Evolutionary conservation across 805 yeast genomes (phyloP).

Genomic region (Debaryomyces hansenii): DNA sequence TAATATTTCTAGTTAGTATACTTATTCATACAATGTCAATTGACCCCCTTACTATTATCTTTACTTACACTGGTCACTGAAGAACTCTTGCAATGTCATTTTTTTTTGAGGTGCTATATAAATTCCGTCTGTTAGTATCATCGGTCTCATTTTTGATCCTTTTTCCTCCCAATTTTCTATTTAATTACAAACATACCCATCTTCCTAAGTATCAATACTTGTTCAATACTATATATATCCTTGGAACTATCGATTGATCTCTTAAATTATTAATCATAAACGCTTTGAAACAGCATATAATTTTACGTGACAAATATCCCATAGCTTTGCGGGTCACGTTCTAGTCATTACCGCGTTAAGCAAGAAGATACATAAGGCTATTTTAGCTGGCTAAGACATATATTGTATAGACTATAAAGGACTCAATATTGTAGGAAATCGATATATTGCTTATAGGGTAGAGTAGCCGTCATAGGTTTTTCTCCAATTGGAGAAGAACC

Average conservation of each 20-base stretch:
- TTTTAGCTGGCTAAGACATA: neutral
- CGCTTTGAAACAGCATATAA: neutral
- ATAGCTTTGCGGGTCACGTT: neutral
- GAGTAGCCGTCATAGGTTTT: slow-evolving; percentile 52
- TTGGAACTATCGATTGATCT: neutral
- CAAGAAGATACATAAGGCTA: neutral
- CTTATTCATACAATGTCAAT: neutral
- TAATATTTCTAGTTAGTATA: slow-evolving; percentile 18
- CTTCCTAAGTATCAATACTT: neutral
- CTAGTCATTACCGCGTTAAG: neutral
- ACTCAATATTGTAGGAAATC: neutral
- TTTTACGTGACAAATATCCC: neutral
- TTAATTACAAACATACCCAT: slow-evolving; percentile 11
- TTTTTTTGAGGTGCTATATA: slow-evolving; percentile 41
- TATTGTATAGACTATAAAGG: neutral
- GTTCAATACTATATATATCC: neutral
- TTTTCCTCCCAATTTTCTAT: neutral
- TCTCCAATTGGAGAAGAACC: slow-evolving; percentile 71
- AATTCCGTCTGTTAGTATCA: slow-evolving; percentile 9
- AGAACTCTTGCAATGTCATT: slow-evolving; percentile 47
- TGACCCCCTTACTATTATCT: neutral
- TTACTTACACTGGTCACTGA: slow-evolving; percentile 46
- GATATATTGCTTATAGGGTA: slow-evolving; percentile 34
- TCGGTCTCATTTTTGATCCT: neutral
- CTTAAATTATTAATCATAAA: neutral